Evolutionary conservation across 176 grass and related monocot species (phyloP).

Genomic region (Lolium multiflorum): DNA sequence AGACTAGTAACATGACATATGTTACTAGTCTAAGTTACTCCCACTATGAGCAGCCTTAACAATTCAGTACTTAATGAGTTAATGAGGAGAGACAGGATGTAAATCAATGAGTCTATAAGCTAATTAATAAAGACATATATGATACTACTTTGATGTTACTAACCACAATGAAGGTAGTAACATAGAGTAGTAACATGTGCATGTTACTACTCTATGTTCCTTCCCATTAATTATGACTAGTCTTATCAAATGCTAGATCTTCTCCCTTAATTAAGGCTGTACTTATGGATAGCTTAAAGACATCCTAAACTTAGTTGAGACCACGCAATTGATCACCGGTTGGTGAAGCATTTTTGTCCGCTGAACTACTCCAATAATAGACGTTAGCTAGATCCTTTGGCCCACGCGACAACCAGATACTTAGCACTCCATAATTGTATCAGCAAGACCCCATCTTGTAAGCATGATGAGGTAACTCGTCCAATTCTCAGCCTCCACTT

Average conservation of each 20-base stretch:
- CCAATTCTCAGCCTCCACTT: slow-evolving; percentile 42
- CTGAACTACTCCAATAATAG: slow-evolving; percentile 39
- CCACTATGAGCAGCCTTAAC: too few species aligned
- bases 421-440: not conserved
- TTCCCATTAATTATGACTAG: too few species aligned
- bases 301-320: slow-evolving; percentile 43
- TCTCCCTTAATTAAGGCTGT: slow-evolving; percentile 40
- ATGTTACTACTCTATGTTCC: too few species aligned
- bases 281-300: slow-evolving; percentile 32
- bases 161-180: too few species aligned
- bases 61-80: too few species aligned
- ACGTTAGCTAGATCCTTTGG: slow-evolving; percentile 11
- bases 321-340: slow-evolving; percentile 46
- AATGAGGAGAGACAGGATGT: too few species aligned
- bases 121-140: too few species aligned
- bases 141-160: too few species aligned
- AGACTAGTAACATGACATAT: too few species aligned
- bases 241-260: slow-evolving; percentile 24
- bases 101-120: too few species aligned
- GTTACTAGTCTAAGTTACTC: too few species aligned
- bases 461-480: slow-evolving; percentile 40
- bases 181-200: too few species aligned
- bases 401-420: slow-evolving; percentile 40
- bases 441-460: slow-evolving; percentile 31
- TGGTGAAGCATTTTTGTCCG: slow-evolving; percentile 45